Base-by-base conservation (phyloP, 306 rosid genomes). In the Dicorynia guianensis region DNA sequence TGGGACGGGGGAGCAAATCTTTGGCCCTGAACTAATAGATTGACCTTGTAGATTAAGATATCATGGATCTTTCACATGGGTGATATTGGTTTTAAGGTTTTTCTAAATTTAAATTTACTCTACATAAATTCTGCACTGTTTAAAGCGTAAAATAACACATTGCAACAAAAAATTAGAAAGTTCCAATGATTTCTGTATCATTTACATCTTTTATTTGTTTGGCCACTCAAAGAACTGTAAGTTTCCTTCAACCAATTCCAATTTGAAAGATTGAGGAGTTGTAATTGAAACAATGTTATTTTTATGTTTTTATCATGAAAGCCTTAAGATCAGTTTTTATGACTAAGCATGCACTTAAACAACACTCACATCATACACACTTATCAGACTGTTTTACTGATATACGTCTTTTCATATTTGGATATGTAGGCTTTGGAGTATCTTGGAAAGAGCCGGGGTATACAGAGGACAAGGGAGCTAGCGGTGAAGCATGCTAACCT, bases 401-500 rank as follows among this genome's bases (percentile, higher is more conserved):
- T 62, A 50, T 72, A 18, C 43, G 67, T 66, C 25, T 60, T 77
- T 69, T 46, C 56, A 63, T 74, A n/a, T 62, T 17, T 25, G 76
- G 61, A 35, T 36, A 79, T 14, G 67, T 60, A 95, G 99, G 99
- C 93, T 67, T 72, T 95, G 63, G 97, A 95, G n/a, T 95, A 89
- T 80, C 92, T 95, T 15, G 96, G 87, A 14, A 89, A 85, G 86
- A 95, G 99, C 57, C 79, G 81, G 35, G 99, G 97, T 62, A 83
- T 95, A 72, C 99, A 92, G 65, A 87, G 81, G 76, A 85, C 99
- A 43, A 87, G 72, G 84, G 99, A 95, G 75, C 89, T 95, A 48
- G 99, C 99, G 19, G 36, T 76, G 53, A 81, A 87, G 78, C 99
- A 92, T 74, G 97, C 99, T 68, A 90, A 75, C 77, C 91, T 89